Evolutionary conservation across 768 basidiomycete species (phyloP), one percentile per base, ranked within the genome.

Genomic region (Collybia sp.): DNA sequence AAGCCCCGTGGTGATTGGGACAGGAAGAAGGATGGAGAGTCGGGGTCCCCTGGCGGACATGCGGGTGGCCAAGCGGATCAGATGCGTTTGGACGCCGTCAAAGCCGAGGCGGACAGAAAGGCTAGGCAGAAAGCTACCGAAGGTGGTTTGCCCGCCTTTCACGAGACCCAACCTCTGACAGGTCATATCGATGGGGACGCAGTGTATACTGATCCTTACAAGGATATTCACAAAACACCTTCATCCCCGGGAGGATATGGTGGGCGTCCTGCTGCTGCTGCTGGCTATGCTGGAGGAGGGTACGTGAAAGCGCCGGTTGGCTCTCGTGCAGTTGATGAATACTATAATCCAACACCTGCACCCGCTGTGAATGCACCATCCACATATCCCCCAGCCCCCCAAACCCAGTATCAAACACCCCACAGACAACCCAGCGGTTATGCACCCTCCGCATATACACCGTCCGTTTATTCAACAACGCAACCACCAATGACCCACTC

Each of bases 101-200:
- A 89, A 58, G 89, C 90, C 8, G 90, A 92, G 59, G 83, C 79
- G 5, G 89, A 93, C 54, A 77, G 90, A 50, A 92, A 90, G 60
- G 84, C 85, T 11, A 73, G 73, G 30, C 82, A 82, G 51, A 69
- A 68, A 8, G 66, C 65, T 35, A 66, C 67, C 12, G 88, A 89
- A 65, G 69, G 69, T 45, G 90, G 90, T 13, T 61, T 93, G 1
- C 88, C 89, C 9, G 76, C 84, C 8, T 88, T 92, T 65, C 67
- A 79, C 31, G 89, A 91, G 61, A 75, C 78, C 30, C 80, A 83
- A 47, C 89, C 89, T 15, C 72, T 92, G 46, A 82, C 81, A 11
- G 74, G 66, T 3, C 75, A 76, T 18, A 60, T 76, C 3, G 80
- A 82, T 13, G 78, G 77, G 18, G 77, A 83, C 30, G 72, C 76